Conservation (phyloP, 2,329 filamentous ascomycete genomes). For the Colletotrichum higginsianum region DNA sequence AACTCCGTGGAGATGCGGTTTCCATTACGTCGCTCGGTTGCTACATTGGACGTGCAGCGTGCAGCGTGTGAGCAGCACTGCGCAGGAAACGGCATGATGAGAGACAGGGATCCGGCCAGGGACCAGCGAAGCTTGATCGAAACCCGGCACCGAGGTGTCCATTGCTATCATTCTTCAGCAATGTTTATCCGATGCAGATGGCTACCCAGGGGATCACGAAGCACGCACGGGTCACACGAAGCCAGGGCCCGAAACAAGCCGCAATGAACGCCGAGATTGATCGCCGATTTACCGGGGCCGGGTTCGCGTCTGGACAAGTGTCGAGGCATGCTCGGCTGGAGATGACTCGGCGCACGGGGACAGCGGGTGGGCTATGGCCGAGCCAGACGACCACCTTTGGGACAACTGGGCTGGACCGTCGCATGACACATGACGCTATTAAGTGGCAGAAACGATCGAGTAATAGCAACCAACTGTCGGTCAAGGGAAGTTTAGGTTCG, state of each 20-base stretch:
- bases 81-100: conserved; percentile 11
- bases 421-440: background rate
- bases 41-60: background rate
- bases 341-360: conserved; percentile 19
- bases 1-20: conserved; percentile 32
- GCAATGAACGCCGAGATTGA: conserved; percentile 4
- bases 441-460: conserved; percentile 22
- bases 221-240: conserved; percentile 8
- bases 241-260: conserved; percentile 1
- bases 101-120: conserved; percentile 27
- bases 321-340: background rate
- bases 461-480: conserved; percentile 15
- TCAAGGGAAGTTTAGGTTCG: conserved; percentile 11
- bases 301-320: conserved; percentile 2
- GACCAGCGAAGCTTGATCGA: conserved; percentile 34
- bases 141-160: conserved; percentile 7
- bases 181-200: no score
- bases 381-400: background rate
- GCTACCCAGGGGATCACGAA: background rate
- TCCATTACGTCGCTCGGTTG: conserved; percentile 33
- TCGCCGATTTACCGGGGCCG: conserved; percentile 8
- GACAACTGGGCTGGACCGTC: background rate
- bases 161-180: background rate
- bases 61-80: background rate
- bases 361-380: conserved; percentile 1